Conservation (phyloP, 345 rosid genomes). For the Rhodamnia rubescens region DNA sequence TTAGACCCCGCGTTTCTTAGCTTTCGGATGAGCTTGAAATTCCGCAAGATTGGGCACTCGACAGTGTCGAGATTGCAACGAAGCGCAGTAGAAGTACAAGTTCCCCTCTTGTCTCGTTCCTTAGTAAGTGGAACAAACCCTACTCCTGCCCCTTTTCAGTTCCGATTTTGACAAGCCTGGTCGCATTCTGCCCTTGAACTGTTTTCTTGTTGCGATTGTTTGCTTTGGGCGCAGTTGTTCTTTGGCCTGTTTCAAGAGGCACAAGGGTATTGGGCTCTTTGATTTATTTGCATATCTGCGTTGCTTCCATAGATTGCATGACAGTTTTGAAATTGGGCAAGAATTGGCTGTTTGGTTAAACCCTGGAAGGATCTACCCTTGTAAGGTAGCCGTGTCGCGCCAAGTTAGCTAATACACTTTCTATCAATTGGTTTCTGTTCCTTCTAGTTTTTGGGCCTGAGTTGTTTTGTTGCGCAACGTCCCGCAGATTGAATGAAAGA, state of each 20-base stretch:
- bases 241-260: conserved; percentile 28
- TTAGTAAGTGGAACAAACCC: conserved; percentile 31
- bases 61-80: conserved; percentile 48
- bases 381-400: not conserved
- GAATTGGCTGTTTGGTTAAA: not conserved
- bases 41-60: conserved; percentile 13
- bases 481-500: not conserved
- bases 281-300: not conserved
- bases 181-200: not conserved
- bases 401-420: not conserved
- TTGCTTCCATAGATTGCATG: not conserved
- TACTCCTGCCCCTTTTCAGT: no score
- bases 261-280: conserved; percentile 15
- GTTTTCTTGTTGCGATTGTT: not conserved
- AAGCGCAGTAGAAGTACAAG: conserved; percentile 50
- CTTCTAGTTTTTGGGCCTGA: not conserved
- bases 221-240: conserved; percentile 50
- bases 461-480: not conserved
- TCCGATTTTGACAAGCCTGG: not conserved
- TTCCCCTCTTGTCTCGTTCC: conserved; percentile 64
- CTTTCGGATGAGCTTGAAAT: not conserved
- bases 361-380: not conserved
- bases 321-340: not conserved
- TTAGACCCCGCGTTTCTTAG: not conserved
- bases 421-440: not conserved